A percentile compares a stretch with the other conserved stretches of the same genome.
These are phyloP conservation scores for Hypericum androsaemum DNA, from an alignment of 345 rosid genomes.

Conservation along the genomic window DNA sequence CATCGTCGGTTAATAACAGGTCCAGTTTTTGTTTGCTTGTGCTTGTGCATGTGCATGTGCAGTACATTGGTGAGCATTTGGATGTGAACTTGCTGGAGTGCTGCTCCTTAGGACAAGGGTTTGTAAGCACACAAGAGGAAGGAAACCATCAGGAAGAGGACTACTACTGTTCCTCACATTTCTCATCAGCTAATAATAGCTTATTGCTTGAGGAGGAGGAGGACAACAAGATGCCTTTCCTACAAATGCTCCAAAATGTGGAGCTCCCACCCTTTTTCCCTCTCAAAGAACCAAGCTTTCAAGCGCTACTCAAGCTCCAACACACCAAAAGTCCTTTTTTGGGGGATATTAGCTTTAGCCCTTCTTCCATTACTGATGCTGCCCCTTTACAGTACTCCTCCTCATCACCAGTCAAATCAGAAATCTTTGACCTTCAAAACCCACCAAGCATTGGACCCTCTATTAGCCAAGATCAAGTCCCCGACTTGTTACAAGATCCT, in stretches of 20 bases:
- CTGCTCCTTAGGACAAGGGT: slow-evolving; percentile 23
- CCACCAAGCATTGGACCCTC: slow-evolving; percentile 32
- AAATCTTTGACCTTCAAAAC: slow-evolving; percentile 23
- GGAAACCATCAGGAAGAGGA: slow-evolving; percentile 28
- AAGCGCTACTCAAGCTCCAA: slow-evolving; percentile 45
- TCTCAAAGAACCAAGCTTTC: slow-evolving; percentile 50
- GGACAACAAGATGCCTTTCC: slow-evolving; percentile 39
- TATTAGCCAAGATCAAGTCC: slow-evolving; percentile 23
- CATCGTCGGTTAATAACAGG: too few species aligned
- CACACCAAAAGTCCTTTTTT: slow-evolving; percentile 38
- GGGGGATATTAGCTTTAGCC: slow-evolving; percentile 21
- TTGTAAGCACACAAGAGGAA: slow-evolving; percentile 26
- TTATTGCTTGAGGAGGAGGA: slow-evolving; percentile 25
- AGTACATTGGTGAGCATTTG: slow-evolving; percentile 42
- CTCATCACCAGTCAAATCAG: slow-evolving; percentile 48
- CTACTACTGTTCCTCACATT: slow-evolving; percentile 42
- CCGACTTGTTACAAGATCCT: slow-evolving; percentile 8
- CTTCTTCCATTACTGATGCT: slow-evolving; percentile 31
- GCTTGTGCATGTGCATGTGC: slow-evolving; percentile 15
- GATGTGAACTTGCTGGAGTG: slow-evolving; percentile 32
- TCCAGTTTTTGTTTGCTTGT: slow-evolving; percentile 14
- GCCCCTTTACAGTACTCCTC: slow-evolving; percentile 12
- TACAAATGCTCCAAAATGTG: slow-evolving; percentile 58
- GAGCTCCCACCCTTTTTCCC: slow-evolving; percentile 37
- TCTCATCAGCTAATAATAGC: slow-evolving; percentile 37